Conservation (phyloP, 2,329 filamentous ascomycete genomes). For the Myriosclerotinia scirpicola region DNA sequence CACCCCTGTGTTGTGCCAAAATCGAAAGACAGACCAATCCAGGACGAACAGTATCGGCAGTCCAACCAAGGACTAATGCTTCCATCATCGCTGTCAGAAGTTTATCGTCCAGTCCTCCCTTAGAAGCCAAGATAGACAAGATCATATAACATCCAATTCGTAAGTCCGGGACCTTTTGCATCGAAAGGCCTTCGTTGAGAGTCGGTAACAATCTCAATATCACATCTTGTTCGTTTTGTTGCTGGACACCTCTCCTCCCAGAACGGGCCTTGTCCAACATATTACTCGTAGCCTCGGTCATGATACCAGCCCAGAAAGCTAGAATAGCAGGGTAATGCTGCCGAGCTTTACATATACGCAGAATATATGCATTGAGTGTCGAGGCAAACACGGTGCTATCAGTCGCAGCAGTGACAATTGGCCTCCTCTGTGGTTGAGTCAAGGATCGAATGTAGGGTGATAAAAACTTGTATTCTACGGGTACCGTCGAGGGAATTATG, state of each 20-base stretch:
- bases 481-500: slow-evolving; percentile 75
- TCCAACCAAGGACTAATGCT: slow-evolving; percentile 77
- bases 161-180: slow-evolving; percentile 74
- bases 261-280: slow-evolving; percentile 78
- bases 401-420: slow-evolving; percentile 79
- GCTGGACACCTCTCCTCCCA: slow-evolving; percentile 72
- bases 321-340: slow-evolving; percentile 76
- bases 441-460: slow-evolving; percentile 80
- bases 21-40: slow-evolving; percentile 79
- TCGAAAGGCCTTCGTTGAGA: slow-evolving; percentile 73
- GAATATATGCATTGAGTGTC: slow-evolving; percentile 73
- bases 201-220: slow-evolving; percentile 68
- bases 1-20: slow-evolving; percentile 75
- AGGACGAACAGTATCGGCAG: slow-evolving; percentile 66
- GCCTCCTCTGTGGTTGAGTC: slow-evolving; percentile 73
- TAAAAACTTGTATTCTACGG: slow-evolving; percentile 78
- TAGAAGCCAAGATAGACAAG: slow-evolving; percentile 79
- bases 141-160: slow-evolving; percentile 92
- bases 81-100: slow-evolving; percentile 89
- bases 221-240: slow-evolving; percentile 75
- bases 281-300: slow-evolving; percentile 79
- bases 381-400: slow-evolving; percentile 76
- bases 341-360: slow-evolving; percentile 68
- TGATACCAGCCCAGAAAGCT: slow-evolving; percentile 87
- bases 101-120: slow-evolving; percentile 74